A percentile compares a stretch with the other conserved stretches of the same genome.
Conservation (phyloP, 1,139 yeast genomes). For the Candida tropicalis region DNA sequence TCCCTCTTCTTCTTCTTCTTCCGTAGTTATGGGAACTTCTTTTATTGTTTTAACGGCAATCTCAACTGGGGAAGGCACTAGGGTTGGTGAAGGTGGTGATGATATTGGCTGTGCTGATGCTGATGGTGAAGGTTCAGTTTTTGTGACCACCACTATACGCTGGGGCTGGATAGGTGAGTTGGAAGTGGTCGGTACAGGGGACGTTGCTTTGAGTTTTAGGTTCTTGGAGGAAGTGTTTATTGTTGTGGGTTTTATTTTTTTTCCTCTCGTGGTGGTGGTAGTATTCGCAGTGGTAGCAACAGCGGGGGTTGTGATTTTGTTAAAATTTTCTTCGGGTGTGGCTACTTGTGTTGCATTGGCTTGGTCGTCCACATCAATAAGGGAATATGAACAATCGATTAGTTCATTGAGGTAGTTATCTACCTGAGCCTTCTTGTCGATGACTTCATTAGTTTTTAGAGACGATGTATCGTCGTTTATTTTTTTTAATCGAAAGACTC, state of each 20-base stretch:
- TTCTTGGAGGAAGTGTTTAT: constrained; percentile 12
- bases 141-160: neutral
- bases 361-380: constrained; percentile 16
- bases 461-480: constrained; percentile 21
- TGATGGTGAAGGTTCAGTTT: constrained; percentile 1
- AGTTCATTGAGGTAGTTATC: constrained; percentile 35
- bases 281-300: neutral
- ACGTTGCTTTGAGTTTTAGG: constrained; percentile 4
- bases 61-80: constrained; percentile 5
- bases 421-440: constrained; percentile 22
- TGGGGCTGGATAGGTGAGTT: constrained; percentile 6
- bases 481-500: constrained; percentile 43
- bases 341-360: constrained; percentile 6
- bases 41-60: neutral
- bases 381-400: constrained; percentile 29
- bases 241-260: constrained; percentile 13
- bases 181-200: constrained; percentile 5
- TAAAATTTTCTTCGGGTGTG: constrained; percentile 4
- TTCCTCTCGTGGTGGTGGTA: neutral
- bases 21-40: neutral
- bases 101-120: neutral
- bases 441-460: constrained; percentile 9
- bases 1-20: neutral
- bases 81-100: constrained; percentile 6
- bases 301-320: constrained; percentile 1